Evolutionary conservation across 2,329 filamentous ascomycete genomes (phyloP).

Genomic region (Rhynchosporium agropyri): DNA sequence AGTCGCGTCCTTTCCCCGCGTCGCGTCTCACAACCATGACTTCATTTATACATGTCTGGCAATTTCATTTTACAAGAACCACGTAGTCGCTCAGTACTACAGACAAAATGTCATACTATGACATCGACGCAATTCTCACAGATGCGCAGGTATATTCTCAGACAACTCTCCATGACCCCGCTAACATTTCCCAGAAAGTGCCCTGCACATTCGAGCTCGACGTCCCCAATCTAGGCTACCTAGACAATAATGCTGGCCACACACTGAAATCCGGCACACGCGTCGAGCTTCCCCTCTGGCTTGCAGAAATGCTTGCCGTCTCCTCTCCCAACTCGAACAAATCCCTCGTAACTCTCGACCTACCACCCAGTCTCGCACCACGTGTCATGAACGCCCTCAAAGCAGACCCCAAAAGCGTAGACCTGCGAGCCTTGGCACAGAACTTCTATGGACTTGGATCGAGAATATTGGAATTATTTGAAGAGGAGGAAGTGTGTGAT

Average conservation of each 20-base stretch:
- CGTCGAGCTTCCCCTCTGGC: slow-evolving; percentile 86
- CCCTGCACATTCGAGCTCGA: slow-evolving; percentile 94
- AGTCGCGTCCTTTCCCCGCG: slow-evolving; percentile 16
- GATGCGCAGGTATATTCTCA: slow-evolving; percentile 68
- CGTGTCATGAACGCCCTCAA: slow-evolving; percentile 88
- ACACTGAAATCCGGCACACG: slow-evolving; percentile 80
- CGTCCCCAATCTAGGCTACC: slow-evolving; percentile 81
- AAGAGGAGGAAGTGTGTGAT: slow-evolving; percentile 79
- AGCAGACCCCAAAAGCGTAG: slow-evolving; percentile 83
- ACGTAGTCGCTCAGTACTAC: slow-evolving; percentile 11
- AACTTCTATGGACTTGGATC: slow-evolving; percentile 88
- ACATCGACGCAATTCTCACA: slow-evolving; percentile 81
- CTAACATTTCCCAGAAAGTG: slow-evolving; percentile 68
- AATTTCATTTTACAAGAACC: background rate
- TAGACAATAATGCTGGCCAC: slow-evolving; percentile 75
- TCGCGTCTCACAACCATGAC: slow-evolving; percentile 5
- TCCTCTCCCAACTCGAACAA: slow-evolving; percentile 51
- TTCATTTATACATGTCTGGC: slow-evolving; percentile 11
- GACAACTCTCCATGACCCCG: slow-evolving; percentile 12
- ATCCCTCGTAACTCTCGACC: slow-evolving; percentile 76
- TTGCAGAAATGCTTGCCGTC: slow-evolving; percentile 89
- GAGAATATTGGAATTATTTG: slow-evolving; percentile 86
- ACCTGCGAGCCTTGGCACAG: slow-evolving; percentile 78
- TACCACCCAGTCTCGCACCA: slow-evolving; percentile 75
- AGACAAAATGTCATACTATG: slow-evolving; percentile 73